These are phyloP conservation scores for Elsinoe australis DNA, from an alignment of 2,329 filamentous ascomycete species.

Conservation along the genomic window DNA sequence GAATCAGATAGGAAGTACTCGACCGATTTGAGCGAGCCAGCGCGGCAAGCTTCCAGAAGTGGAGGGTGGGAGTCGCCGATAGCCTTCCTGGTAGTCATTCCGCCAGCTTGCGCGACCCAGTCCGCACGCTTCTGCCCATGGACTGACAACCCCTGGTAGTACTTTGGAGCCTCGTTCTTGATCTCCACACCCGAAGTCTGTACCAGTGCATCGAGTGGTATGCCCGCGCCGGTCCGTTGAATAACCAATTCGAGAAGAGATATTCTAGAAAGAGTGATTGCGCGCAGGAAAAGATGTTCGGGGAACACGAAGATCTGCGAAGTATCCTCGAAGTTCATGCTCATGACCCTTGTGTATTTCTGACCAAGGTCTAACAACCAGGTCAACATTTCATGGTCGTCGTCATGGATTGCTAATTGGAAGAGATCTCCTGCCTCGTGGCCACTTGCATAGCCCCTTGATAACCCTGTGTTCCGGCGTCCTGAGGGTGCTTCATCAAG, in stretches of 20 bases:
- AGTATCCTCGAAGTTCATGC: not conserved
- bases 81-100: conserved; percentile 22
- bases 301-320: conserved; percentile 28
- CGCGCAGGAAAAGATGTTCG: conserved; percentile 25
- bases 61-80: conserved; percentile 44
- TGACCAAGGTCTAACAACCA: conserved; percentile 51
- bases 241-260: conserved; percentile 58
- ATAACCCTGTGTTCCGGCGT: too few relatives aligned
- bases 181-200: conserved; percentile 57
- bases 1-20: conserved; percentile 72
- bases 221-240: conserved; percentile 56
- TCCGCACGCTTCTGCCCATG: conserved; percentile 66
- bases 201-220: conserved; percentile 60
- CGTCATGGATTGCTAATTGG: conserved; percentile 34
- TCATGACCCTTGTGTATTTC: conserved; percentile 34
- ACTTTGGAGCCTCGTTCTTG: conserved; percentile 54
- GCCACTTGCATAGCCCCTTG: too few relatives aligned
- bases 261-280: conserved; percentile 43
- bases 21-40: conserved; percentile 56
- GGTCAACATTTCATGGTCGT: conserved; percentile 47
- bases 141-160: conserved; percentile 70
- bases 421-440: conserved; percentile 24
- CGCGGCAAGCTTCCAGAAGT: conserved; percentile 50
- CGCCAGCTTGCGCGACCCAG: conserved; percentile 61
- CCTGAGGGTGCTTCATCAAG: not conserved